Evolutionary conservation across 2,329 filamentous ascomycete species (phyloP).

Genomic region (Calonectria pteridis): DNA sequence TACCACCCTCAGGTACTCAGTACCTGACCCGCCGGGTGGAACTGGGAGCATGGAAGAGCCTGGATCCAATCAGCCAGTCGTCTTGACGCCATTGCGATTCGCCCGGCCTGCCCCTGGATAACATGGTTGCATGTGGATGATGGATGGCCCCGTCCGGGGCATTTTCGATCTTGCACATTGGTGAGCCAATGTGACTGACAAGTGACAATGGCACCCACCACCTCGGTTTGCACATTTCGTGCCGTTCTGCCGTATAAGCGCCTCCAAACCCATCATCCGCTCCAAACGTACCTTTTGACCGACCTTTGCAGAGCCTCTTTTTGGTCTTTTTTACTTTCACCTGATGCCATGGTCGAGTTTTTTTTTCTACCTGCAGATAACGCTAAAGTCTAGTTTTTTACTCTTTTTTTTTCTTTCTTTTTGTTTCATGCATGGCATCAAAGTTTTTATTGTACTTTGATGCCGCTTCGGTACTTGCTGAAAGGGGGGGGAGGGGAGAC

Average conservation of each 20-base stretch:
- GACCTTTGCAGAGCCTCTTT: constrained; percentile 18
- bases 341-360: neutral
- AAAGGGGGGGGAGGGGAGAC: neutral
- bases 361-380: constrained; percentile 12
- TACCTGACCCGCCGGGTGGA: constrained; percentile 5
- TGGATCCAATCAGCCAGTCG: constrained; percentile 16
- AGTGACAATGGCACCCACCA: constrained; percentile 16
- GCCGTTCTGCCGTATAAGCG: constrained; percentile 28
- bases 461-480: constrained; percentile 13
- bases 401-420: neutral
- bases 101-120: constrained; percentile 11
- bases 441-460: neutral
- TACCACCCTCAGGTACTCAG: neutral
- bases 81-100: constrained; percentile 27
- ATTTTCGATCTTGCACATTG: constrained; percentile 29
- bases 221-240: constrained; percentile 3
- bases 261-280: constrained; percentile 1
- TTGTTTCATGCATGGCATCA: neutral
- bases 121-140: constrained; percentile 6
- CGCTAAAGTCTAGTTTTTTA: neutral
- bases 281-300: constrained; percentile 8
- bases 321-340: neutral
- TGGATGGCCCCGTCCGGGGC: constrained; percentile 24
- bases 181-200: constrained; percentile 21
- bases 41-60: neutral